These are phyloP conservation scores for Hypoxylon sp. DNA, from an alignment of 2,329 filamentous ascomycete species.

Conservation along the genomic window DNA sequence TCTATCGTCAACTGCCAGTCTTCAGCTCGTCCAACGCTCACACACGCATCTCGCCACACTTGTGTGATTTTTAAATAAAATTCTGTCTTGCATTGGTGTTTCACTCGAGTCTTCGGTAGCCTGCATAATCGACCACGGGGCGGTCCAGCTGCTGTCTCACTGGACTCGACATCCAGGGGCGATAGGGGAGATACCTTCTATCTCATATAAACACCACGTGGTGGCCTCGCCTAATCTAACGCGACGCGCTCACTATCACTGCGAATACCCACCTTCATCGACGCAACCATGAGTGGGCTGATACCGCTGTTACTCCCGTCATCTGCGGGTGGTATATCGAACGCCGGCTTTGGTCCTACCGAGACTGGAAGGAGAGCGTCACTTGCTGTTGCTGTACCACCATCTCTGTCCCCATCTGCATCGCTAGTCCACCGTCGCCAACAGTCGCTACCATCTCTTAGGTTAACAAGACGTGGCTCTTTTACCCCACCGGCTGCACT, in stretches of 20 bases:
- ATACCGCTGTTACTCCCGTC: constrained; percentile 47
- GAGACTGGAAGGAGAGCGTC: constrained; percentile 36
- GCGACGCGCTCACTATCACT: constrained; percentile 16
- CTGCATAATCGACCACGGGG: constrained; percentile 38
- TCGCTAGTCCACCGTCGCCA: constrained; percentile 44
- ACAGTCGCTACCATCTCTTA: constrained; percentile 46
- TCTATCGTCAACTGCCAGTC: constrained; percentile 12
- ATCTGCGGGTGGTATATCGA: constrained; percentile 29
- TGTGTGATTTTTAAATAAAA: constrained; percentile 33
- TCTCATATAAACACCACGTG: constrained; percentile 16
- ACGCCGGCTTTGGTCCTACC: constrained; percentile 17
- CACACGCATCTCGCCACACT: constrained; percentile 28
- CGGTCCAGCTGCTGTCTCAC: constrained; percentile 38
- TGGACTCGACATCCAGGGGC: constrained; percentile 20
- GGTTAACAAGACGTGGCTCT: constrained; percentile 41
- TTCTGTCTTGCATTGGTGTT: constrained; percentile 23
- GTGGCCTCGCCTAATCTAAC: constrained; percentile 1
- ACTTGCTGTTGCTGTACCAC: constrained; percentile 25
- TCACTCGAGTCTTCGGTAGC: constrained; percentile 30
- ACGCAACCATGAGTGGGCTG: constrained; percentile 43
- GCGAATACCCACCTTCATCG: neutral
- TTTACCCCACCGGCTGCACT: constrained; percentile 42
- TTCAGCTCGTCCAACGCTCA: constrained; percentile 21
- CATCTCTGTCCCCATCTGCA: constrained; percentile 10
- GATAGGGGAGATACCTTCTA: constrained; percentile 19